Conservation (phyloP, 2,329 filamentous ascomycete species). For the Aspergillus brunneoviolaceus region DNA sequence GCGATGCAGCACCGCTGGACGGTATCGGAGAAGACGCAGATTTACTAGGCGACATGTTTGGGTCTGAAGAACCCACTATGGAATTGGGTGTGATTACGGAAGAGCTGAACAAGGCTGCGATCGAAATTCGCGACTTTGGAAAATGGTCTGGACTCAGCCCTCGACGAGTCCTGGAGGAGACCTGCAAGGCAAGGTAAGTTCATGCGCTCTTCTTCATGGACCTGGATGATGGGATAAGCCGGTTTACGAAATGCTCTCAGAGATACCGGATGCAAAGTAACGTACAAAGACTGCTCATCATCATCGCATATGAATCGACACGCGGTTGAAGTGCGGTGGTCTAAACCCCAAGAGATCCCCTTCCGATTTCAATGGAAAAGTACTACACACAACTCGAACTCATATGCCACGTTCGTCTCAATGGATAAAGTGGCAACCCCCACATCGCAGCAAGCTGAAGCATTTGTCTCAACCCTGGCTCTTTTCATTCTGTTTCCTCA, state of each 20-base stretch:
- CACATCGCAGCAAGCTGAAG: slow-evolving; percentile 78
- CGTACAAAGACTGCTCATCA: slow-evolving; percentile 69
- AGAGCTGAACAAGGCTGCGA: slow-evolving; percentile 24
- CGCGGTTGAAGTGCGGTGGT: slow-evolving; percentile 73
- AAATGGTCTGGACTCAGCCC: slow-evolving; percentile 77
- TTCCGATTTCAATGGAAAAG: slow-evolving; percentile 44
- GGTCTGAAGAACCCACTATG: slow-evolving; percentile 42
- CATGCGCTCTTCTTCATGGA: background rate
- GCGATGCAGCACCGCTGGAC: slow-evolving; percentile 28
- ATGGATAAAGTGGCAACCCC: slow-evolving; percentile 75
- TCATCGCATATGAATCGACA: slow-evolving; percentile 75
- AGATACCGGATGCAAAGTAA: slow-evolving; percentile 67
- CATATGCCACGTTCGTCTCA: slow-evolving; percentile 59
- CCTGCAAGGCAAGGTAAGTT: slow-evolving; percentile 72
- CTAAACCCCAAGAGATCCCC: slow-evolving; percentile 64
- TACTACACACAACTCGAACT: slow-evolving; percentile 47
- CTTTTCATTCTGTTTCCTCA: slow-evolving; percentile 77
- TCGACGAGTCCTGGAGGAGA: slow-evolving; percentile 75
- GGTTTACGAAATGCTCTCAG: slow-evolving; percentile 41
- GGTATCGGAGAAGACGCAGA: slow-evolving; percentile 39
- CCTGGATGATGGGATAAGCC: background rate
- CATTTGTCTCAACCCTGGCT: slow-evolving; percentile 76
- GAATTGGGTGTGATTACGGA: slow-evolving; percentile 44
- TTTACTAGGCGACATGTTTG: slow-evolving; percentile 60
- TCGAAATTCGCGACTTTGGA: slow-evolving; percentile 78